phyloP scores from a whole-genome alignment of 257 asterid genomes.

The Primulina eburnea region DNA sequence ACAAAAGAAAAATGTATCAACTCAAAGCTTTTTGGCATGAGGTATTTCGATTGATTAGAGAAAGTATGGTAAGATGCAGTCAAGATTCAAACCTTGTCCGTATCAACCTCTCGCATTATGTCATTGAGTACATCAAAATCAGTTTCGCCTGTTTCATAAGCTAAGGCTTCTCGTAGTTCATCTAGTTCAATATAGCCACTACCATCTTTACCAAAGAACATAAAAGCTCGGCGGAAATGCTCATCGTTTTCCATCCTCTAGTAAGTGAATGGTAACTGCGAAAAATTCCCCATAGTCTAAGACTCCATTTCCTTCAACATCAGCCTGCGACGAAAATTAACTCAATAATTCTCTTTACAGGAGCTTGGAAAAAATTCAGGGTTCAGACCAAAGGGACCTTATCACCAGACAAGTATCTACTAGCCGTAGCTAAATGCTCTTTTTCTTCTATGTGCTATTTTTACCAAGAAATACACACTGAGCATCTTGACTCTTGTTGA shows the following conservation, averaged over 20 bases:
- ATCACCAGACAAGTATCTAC: neutral
- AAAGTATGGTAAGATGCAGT: neutral
- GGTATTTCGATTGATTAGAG: neutral
- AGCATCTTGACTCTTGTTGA: neutral
- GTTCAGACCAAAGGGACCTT: neutral
- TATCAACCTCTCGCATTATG: too few relatives aligned
- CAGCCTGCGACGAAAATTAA: too few relatives aligned
- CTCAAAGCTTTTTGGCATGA: neutral
- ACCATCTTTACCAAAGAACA: slow-evolving; percentile 48
- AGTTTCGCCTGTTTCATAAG: too few relatives aligned
- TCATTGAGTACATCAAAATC: too few relatives aligned
- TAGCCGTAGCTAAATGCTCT: neutral
- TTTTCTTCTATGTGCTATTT: neutral
- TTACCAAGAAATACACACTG: neutral
- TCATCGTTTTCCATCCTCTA: slow-evolving; percentile 53
- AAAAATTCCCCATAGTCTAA: slow-evolving; percentile 60
- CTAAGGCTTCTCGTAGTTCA: slow-evolving; percentile 46
- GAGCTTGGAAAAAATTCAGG: too few relatives aligned
- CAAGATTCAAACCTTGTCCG: too few relatives aligned
- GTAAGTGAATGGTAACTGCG: slow-evolving; percentile 54
- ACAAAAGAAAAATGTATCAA: neutral
- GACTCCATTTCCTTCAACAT: slow-evolving; percentile 52
- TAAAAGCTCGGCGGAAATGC: slow-evolving; percentile 50
- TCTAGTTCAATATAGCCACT: slow-evolving; percentile 50
- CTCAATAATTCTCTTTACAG: too few relatives aligned